These are phyloP conservation scores for Vaccinium vitisidaea DNA, from an alignment of 148 eudicot genomes.

Conservation along the genomic window DNA sequence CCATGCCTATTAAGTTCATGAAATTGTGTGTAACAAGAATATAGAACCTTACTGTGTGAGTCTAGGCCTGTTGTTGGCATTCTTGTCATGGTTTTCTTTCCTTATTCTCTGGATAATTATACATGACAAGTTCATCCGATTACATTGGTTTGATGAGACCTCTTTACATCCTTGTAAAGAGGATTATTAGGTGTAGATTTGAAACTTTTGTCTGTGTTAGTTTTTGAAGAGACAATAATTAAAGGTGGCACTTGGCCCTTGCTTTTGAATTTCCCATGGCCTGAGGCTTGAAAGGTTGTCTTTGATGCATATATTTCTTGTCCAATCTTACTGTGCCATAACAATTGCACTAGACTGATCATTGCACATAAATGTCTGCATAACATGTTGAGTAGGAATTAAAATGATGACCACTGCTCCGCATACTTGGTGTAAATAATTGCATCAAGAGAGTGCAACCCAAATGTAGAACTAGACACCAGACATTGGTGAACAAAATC, in stretches of 20 bases:
- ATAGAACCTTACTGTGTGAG: background rate
- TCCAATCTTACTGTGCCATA: background rate
- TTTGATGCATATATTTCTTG: background rate
- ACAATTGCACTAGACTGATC: background rate
- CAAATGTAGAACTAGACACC: background rate
- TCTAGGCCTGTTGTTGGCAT: background rate
- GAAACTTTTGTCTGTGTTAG: background rate
- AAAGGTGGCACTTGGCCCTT: background rate
- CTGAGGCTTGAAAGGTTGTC: background rate
- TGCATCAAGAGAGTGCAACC: background rate
- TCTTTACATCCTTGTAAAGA: background rate
- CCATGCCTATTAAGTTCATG: constrained; percentile 2
- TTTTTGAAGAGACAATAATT: background rate
- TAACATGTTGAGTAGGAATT: background rate
- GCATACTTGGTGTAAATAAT: background rate
- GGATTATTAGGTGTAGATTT: background rate
- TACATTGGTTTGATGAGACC: background rate
- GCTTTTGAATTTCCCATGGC: background rate
- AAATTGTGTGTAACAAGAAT: background rate
- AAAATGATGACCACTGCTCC: background rate
- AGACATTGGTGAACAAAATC: background rate
- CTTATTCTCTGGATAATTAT: background rate
- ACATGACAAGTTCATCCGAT: background rate
- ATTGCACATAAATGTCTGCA: background rate
- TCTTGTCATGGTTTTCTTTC: background rate